Percentiles rank a stretch among this genome's conserved stretches.
These are phyloP conservation scores for Sphagnum contortum DNA, from an alignment of 225 moss, liverwort and hornwort genomes.

Conservation along the genomic window DNA sequence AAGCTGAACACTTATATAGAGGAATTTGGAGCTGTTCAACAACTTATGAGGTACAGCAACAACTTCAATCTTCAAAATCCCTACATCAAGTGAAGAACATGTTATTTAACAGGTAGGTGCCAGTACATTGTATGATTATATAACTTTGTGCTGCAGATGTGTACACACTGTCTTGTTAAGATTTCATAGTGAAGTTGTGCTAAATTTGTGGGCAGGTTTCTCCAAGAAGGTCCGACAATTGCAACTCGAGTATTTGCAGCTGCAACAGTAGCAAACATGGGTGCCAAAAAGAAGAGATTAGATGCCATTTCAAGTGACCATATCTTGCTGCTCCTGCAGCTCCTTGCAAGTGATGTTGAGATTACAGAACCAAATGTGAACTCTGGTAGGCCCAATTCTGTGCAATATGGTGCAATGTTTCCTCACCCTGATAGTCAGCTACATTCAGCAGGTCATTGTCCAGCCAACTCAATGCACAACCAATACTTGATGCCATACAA, in stretches of 20 bases:
- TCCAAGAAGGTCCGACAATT: constrained; percentile 47
- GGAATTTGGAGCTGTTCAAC: constrained; percentile 35
- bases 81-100: no score
- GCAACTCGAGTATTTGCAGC: constrained; percentile 38
- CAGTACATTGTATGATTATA: no score
- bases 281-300: constrained; percentile 51
- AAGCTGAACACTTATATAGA: constrained; percentile 24
- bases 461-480: not conserved
- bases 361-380: not conserved
- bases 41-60: constrained; percentile 49
- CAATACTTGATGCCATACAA: constrained; percentile 22
- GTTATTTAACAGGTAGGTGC: no score
- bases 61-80: not conserved
- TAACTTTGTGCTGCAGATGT: no score
- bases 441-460: not conserved
- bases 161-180: no score
- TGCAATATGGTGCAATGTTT: not conserved
- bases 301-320: constrained; percentile 30
- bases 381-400: constrained; percentile 1
- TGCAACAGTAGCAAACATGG: constrained; percentile 64
- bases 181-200: no score
- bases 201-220: constrained; percentile 25
- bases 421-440: constrained; percentile 4
- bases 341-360: constrained; percentile 21
- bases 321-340: constrained; percentile 30